These are phyloP conservation scores for Tetrapisispora fleetii DNA, from an alignment of 805 yeast genomes.

Conservation along the genomic window DNA sequence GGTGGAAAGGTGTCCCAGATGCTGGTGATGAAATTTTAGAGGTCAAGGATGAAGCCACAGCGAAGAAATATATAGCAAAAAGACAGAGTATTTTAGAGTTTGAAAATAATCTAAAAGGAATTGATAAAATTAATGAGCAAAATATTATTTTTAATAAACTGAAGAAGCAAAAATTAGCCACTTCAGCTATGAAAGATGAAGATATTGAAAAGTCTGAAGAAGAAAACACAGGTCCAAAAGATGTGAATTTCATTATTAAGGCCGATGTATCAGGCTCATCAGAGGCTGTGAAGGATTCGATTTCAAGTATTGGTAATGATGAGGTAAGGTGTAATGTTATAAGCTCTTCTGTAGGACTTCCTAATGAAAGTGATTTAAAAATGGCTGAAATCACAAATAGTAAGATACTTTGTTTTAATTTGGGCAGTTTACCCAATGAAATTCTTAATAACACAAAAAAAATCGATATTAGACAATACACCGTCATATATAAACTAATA, in stretches of 20 bases:
- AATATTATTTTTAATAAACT: conserved; percentile 41
- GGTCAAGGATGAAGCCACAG: conserved; percentile 62
- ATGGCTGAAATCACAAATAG: conserved; percentile 66
- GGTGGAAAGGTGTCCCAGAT: conserved; percentile 89
- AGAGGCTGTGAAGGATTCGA: conserved; percentile 82
- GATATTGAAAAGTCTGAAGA: conserved; percentile 27
- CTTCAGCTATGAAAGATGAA: conserved; percentile 37
- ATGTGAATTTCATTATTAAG: conserved; percentile 59
- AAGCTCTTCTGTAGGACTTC: conserved; percentile 67
- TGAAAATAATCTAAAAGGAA: conserved; percentile 49
- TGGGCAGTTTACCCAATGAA: conserved; percentile 47
- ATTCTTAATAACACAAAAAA: conserved; percentile 46
- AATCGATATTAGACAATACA: conserved; percentile 51
- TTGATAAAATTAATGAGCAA: conserved; percentile 61
- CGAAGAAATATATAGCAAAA: conserved; percentile 64
- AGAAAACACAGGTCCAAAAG: conserved; percentile 15
- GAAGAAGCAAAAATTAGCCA: conserved; percentile 34
- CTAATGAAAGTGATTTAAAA: conserved; percentile 56
- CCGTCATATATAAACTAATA: conserved; percentile 78
- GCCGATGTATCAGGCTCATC: conserved; percentile 93
- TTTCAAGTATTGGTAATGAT: conserved; percentile 75
- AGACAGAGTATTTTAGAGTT: conserved; percentile 52
- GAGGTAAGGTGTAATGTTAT: conserved; percentile 67
- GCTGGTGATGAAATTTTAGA: conserved; percentile 82
- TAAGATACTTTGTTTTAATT: conserved; percentile 67